Evolutionary conservation across 169 alveolate genomes (phyloP), one percentile per base, ranked within the genome.

Genomic region (Toxoplasma gondii): DNA sequence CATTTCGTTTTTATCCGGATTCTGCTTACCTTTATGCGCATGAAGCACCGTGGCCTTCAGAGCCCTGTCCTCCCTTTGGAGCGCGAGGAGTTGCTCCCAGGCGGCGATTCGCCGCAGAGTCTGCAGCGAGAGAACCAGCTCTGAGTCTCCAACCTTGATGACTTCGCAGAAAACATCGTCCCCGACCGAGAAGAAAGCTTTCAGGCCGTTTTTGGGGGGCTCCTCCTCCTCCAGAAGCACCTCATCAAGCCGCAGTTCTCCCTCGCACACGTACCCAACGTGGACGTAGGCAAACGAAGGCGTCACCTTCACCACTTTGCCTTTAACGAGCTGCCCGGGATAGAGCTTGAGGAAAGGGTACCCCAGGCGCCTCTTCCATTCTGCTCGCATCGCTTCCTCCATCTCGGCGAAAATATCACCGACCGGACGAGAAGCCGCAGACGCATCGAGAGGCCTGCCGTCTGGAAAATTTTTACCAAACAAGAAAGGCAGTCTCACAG

Each of bases 271-370:
- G 38, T 41, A 34, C 29, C 88, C 93, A 10, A 90, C 88, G 88
- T 90, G 80, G 39, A 90, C 34, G 88, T 41, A 53, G 24, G 93
- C 93, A 5, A 39, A 34, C 69, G 53, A 34, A 1, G 38, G 88
- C 17, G 58, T 54, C 93, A 90, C 93, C 74, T 67, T 54, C 34
- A 90, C 88, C 12, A 90, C 74, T 36, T 29, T 22, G 64, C 93
- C 93, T 67, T 90, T 36, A 58, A 90, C 93, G 44, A 88, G 93
- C 93, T 45, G 69, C 58, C 93, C 93, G 24, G 93, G 93, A 69
- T 34, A 88, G 84, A 88, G n/a, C 34, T 82, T 74, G 49, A 82
- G 67, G 17, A 7, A 16, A 22, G 87, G 87, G 44, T 38, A 22
- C 45, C 87, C 87, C 9, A 78, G 87, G 45, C 34, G 87, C 29